Evolutionary conservation across 2,329 filamentous ascomycete genomes (phyloP).

Genomic region (Thermothelomyces thermophilus): DNA sequence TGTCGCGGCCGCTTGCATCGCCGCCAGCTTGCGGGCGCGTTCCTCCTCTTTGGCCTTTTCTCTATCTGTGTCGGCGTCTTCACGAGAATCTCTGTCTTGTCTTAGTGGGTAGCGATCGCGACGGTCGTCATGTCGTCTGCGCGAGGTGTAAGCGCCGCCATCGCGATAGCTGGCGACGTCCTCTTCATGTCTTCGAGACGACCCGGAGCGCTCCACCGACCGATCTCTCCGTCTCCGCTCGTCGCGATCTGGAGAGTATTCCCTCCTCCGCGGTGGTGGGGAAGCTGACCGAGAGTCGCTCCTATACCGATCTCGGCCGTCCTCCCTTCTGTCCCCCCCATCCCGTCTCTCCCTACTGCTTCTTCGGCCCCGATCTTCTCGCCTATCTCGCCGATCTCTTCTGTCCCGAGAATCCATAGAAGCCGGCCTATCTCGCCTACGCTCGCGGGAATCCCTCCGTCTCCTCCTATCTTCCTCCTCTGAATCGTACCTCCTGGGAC

Average conservation of each 20-base stretch:
- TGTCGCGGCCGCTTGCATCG: slow-evolving; percentile 65
- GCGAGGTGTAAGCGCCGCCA: background rate
- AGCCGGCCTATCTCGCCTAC: slow-evolving; percentile 15
- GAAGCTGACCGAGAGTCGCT: slow-evolving; percentile 17
- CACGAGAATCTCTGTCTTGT: slow-evolving; percentile 17
- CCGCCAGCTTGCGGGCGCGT: slow-evolving; percentile 59
- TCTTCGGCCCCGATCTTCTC: slow-evolving; percentile 7
- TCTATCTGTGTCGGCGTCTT: slow-evolving; percentile 21
- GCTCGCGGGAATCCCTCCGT: slow-evolving; percentile 24
- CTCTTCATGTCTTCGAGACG: slow-evolving; percentile 1
- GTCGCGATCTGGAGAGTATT: slow-evolving; percentile 29
- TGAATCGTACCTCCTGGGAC: slow-evolving; percentile 33
- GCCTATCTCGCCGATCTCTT: slow-evolving; percentile 8
- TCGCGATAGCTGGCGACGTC: slow-evolving; percentile 7
- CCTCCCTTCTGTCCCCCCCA: slow-evolving; percentile 14
- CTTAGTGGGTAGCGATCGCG: slow-evolving; percentile 8
- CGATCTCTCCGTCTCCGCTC: slow-evolving; percentile 7
- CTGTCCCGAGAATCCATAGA: slow-evolving; percentile 12
- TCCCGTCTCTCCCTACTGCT: slow-evolving; percentile 12
- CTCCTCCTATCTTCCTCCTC: slow-evolving; percentile 24
- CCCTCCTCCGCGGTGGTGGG: slow-evolving; percentile 25
- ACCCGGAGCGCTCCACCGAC: slow-evolving; percentile 16
- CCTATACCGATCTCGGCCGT: background rate
- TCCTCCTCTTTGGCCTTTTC: slow-evolving; percentile 43
- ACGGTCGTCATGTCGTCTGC: slow-evolving; percentile 2